phyloP scores from a whole-genome alignment of 148 eudicot genomes.

The Simmondsia chinensis region DNA sequence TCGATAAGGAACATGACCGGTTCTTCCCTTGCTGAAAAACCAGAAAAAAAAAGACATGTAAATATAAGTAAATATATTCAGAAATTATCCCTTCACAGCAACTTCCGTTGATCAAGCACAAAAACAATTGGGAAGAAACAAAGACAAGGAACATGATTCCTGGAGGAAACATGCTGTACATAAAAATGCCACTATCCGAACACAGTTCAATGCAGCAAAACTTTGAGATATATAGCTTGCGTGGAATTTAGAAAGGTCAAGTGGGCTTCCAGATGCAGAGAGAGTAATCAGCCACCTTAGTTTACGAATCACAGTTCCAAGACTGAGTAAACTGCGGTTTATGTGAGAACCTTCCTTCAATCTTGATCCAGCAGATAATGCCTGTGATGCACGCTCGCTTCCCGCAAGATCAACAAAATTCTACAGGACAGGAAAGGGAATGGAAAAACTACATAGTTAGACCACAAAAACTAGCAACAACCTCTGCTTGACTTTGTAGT shows the following conservation, averaged over 20 bases:
- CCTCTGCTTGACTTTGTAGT: constrained; percentile 1
- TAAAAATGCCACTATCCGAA: neutral
- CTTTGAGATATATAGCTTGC: too few relatives aligned
- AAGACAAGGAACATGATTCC: neutral
- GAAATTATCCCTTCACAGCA: neutral
- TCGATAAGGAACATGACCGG: constrained; percentile 88
- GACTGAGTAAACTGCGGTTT: constrained; percentile 82
- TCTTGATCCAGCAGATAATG: constrained; percentile 86
- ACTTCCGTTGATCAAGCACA: neutral
- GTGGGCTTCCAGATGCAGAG: too few relatives aligned
- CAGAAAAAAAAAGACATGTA: constrained; percentile 5
- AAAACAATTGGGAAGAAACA: too few relatives aligned
- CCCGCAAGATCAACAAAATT: constrained; percentile 98
- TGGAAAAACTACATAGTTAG: neutral
- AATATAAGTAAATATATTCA: constrained; percentile 1
- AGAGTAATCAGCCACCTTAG: constrained; percentile 49
- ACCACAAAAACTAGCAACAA: constrained; percentile 3
- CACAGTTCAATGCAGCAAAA: too few relatives aligned
- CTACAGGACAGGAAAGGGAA: constrained; percentile 22
- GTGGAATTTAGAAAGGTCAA: too few relatives aligned
- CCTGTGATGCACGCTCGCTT: constrained; percentile 96
- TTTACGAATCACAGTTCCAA: constrained; percentile 95
- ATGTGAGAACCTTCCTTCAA: constrained; percentile 96
- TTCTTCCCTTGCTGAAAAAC: constrained; percentile 70
- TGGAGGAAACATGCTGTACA: neutral